A percentile compares a stretch with the other conserved stretches of the same genome.
phyloP scores from a whole-genome alignment of 2,329 filamentous ascomycete genomes.

The Colletotrichum eremochloae region DNA sequence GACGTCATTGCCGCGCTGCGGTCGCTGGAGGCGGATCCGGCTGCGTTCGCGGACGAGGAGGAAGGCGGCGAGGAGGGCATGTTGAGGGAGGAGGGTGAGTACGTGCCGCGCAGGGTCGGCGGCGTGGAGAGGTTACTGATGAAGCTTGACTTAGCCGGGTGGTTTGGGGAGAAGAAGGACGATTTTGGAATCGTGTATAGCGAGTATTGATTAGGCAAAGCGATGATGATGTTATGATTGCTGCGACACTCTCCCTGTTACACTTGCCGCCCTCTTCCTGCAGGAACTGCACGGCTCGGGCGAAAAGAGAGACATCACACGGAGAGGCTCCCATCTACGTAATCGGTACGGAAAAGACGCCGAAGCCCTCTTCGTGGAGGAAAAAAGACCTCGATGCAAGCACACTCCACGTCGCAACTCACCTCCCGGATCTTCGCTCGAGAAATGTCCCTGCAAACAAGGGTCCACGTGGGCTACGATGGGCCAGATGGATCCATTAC shows the following conservation, averaged over 20 bases:
- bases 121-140: conserved; percentile 89
- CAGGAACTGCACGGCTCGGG: neutral
- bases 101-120: conserved; percentile 79
- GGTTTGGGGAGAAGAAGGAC: conserved; percentile 59
- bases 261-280: neutral
- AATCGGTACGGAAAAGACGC: neutral
- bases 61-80: conserved; percentile 47
- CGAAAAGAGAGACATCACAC: neutral
- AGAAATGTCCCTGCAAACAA: neutral
- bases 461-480: neutral
- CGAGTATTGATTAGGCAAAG: conserved; percentile 25
- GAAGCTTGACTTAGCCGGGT: conserved; percentile 83
- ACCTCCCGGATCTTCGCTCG: neutral
- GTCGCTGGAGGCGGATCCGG: conserved; percentile 58
- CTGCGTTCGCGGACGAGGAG: conserved; percentile 61
- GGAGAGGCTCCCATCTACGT: neutral
- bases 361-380: too few relatives aligned
- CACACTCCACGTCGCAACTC: neutral
- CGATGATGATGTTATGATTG: conserved; percentile 1
- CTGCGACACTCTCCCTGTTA: neutral
- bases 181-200: conserved; percentile 33
- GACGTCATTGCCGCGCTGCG: conserved; percentile 71
- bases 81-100: conserved; percentile 63
- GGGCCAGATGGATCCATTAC: neutral
- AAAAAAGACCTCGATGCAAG: neutral